Percentiles rank a stretch among this genome's conserved stretches.
These are phyloP conservation scores for Tricholoma terreum DNA, from an alignment of 768 basidiomycete species.

Conservation along the genomic window DNA sequence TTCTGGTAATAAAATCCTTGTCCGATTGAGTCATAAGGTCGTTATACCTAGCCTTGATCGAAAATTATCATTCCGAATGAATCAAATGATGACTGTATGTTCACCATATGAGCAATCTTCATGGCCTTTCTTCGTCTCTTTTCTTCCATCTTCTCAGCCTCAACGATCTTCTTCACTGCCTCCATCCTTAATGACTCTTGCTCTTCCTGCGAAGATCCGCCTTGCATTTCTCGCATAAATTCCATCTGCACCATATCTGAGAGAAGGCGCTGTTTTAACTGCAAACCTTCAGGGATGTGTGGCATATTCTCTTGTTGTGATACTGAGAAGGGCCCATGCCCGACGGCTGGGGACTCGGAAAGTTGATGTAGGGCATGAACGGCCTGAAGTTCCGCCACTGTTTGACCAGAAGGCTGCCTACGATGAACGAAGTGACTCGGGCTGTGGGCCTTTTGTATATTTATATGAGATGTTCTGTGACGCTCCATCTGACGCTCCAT, in stretches of 20 bases:
- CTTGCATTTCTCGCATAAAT: constrained; percentile 61
- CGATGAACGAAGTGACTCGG: constrained; percentile 34
- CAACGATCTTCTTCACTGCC: constrained; percentile 86
- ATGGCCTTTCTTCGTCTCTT: constrained; percentile 75
- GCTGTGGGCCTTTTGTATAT: constrained; percentile 36
- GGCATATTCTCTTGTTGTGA: constrained; percentile 52
- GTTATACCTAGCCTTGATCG: constrained; percentile 77
- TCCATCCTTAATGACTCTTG: constrained; percentile 72
- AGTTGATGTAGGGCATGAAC: constrained; percentile 38
- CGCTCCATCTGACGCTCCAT: constrained; percentile 66
- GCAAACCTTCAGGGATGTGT: constrained; percentile 59
- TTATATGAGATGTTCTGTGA: constrained; percentile 53
- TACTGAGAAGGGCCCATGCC: constrained; percentile 29
- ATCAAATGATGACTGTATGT: not conserved
- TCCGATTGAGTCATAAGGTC: constrained; percentile 97
- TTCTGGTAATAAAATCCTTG: constrained; percentile 99
- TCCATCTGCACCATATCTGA: constrained; percentile 74
- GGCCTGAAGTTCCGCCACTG: constrained; percentile 48
- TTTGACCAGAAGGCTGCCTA: constrained; percentile 42
- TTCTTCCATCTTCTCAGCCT: constrained; percentile 86
- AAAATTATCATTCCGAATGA: constrained; percentile 2
- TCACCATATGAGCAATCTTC: constrained; percentile 88
- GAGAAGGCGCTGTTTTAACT: constrained; percentile 73
- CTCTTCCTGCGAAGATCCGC: constrained; percentile 48
- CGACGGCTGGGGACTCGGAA: constrained; percentile 41